Percentiles rank a stretch among this genome's conserved stretches.
These are phyloP conservation scores for Raffaelea albimanens DNA, from an alignment of 2,329 filamentous ascomycete species.

Conservation along the genomic window DNA sequence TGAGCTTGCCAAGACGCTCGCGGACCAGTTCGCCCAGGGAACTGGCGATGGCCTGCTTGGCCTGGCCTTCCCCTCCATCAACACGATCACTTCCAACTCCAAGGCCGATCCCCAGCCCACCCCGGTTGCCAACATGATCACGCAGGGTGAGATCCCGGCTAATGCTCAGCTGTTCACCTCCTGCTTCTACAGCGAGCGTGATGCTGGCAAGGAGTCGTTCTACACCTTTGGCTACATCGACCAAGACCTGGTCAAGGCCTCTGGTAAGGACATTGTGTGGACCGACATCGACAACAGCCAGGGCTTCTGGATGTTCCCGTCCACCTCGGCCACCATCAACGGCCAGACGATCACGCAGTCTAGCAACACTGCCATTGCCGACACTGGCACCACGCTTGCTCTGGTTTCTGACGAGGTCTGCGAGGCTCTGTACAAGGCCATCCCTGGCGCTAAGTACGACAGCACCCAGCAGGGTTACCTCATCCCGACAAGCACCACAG, in stretches of 20 bases:
- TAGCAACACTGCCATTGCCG: slow-evolving; percentile 58
- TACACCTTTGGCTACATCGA: slow-evolving; percentile 70
- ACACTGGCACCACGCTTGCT: slow-evolving; percentile 62
- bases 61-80: slow-evolving; percentile 55
- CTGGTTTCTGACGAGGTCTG: slow-evolving; percentile 53
- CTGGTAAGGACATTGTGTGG: slow-evolving; percentile 47
- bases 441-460: slow-evolving; percentile 51
- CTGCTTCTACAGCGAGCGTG: slow-evolving; percentile 48
- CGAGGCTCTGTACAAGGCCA: slow-evolving; percentile 52
- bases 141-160: slow-evolving; percentile 33
- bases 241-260: slow-evolving; percentile 44
- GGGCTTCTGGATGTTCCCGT: slow-evolving; percentile 61
- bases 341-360: slow-evolving; percentile 38
- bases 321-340: slow-evolving; percentile 46
- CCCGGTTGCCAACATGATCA: slow-evolving; percentile 61
- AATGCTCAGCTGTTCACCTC: slow-evolving; percentile 52
- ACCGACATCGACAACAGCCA: slow-evolving; percentile 49
- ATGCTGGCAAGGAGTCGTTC: slow-evolving; percentile 44
- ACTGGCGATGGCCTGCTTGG: slow-evolving; percentile 57
- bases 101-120: slow-evolving; percentile 44
- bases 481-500: slow-evolving; percentile 44
- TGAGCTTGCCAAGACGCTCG: slow-evolving; percentile 53
- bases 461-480: slow-evolving; percentile 50
- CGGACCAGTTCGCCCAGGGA: slow-evolving; percentile 44
- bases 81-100: slow-evolving; percentile 39